These are phyloP conservation scores for Botryotinia narcissicola DNA, from an alignment of 2,329 filamentous ascomycete species.

Conservation along the genomic window DNA sequence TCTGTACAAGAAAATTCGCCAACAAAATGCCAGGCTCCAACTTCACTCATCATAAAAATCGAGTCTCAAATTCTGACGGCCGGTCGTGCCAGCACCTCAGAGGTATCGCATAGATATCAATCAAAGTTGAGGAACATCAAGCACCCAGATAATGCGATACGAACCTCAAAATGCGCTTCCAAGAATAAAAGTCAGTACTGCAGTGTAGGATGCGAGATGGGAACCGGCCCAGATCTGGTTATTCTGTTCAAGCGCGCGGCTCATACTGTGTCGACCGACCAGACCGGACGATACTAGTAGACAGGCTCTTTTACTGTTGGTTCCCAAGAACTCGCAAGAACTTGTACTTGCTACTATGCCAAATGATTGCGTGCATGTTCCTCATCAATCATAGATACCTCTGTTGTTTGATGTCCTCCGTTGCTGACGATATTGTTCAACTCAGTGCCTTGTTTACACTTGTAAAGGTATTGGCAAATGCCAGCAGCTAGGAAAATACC, in stretches of 20 bases:
- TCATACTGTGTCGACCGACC: neutral
- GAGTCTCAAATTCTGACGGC: neutral
- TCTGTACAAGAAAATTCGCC: neutral
- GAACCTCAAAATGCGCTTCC: neutral
- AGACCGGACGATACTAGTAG: neutral
- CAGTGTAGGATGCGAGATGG: neutral
- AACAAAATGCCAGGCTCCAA: neutral
- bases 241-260: neutral
- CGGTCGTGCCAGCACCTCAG: neutral
- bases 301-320: neutral
- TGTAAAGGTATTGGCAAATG: neutral
- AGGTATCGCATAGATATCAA: neutral
- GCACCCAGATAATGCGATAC: neutral
- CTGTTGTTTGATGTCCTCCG: neutral
- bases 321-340: rapidly evolving
- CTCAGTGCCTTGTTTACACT: neutral
- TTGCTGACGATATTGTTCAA: neutral
- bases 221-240: neutral
- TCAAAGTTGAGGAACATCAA: neutral
- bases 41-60: neutral
- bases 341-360: neutral
- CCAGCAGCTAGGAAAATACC: neutral
- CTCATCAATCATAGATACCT: neutral
- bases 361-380: neutral
- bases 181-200: neutral